phyloP scores from a whole-genome alignment of 257 asterid genomes.

The Lithospermum erythrorhizon region DNA sequence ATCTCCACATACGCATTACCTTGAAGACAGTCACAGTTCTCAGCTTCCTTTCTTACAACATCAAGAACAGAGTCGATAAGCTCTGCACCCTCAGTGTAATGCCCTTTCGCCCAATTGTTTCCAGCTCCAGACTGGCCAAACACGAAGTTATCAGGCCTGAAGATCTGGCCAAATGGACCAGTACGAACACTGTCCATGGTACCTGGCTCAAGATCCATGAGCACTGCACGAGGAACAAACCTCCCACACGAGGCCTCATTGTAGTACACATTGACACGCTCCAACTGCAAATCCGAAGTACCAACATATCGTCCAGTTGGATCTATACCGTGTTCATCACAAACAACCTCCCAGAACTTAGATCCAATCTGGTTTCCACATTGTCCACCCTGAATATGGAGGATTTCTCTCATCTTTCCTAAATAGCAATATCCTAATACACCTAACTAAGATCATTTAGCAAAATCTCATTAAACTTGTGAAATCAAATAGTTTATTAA shows the following conservation, averaged over 20 bases:
- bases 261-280: conserved; percentile 80
- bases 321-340: conserved; percentile 85
- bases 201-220: conserved; percentile 93
- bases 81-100: conserved; percentile 86
- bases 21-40: conserved; percentile 84
- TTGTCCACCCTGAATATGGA: conserved; percentile 81
- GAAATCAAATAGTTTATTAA: no score
- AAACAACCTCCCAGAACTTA: conserved; percentile 86
- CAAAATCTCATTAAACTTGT: no score
- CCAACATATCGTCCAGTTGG: conserved; percentile 78
- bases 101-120: conserved; percentile 83
- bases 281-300: conserved; percentile 77
- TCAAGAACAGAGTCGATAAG: conserved; percentile 79
- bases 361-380: conserved; percentile 93
- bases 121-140: conserved; percentile 90
- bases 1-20: conserved; percentile 25
- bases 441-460: no score
- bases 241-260: conserved; percentile 89
- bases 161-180: conserved; percentile 76
- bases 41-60: conserved; percentile 79
- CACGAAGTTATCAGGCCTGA: conserved; percentile 77
- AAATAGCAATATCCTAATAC: no score
- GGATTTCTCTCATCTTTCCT: conserved; percentile 87
- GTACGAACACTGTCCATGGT: conserved; percentile 93
- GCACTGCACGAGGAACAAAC: conserved; percentile 91